Conservation (phyloP, 495 filamentous ascomycete genomes). For the Lasiosphaeris hirsuta region DNA sequence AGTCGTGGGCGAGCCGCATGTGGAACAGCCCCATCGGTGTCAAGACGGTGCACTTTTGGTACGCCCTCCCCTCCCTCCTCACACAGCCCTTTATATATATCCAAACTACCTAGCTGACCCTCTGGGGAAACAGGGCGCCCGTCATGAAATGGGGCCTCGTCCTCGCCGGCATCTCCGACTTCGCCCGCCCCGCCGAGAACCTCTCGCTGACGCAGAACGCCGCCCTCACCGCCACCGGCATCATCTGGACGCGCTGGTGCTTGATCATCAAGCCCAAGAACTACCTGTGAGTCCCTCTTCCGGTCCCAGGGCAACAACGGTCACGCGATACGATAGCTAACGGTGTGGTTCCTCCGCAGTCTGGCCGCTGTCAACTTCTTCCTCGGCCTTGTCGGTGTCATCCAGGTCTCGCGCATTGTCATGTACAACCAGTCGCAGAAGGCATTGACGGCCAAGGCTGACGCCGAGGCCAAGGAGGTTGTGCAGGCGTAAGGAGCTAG, state of each 20-base stretch:
- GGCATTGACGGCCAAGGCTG: constrained; percentile 43
- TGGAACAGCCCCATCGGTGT: constrained; percentile 85
- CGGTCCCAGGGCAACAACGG: constrained; percentile 5
- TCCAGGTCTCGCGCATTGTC: constrained; percentile 75
- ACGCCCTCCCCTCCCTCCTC: not conserved
- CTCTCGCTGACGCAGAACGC: constrained; percentile 89
- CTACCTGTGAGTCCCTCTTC: constrained; percentile 59
- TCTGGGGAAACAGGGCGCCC: constrained; percentile 64
- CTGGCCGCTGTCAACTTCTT: constrained; percentile 98
- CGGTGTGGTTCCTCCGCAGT: constrained; percentile 36
- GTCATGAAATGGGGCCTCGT: constrained; percentile 98
- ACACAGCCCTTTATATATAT: not conserved
- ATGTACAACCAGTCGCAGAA: constrained; percentile 62
- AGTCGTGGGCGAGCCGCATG: constrained; percentile 65
- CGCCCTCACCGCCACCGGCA: constrained; percentile 82
- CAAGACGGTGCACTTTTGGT: constrained; percentile 99
- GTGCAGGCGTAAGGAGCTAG: constrained; percentile 13
- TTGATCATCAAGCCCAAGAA: constrained; percentile 93
- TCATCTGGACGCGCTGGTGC: constrained; percentile 99
- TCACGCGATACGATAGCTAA: not conserved
- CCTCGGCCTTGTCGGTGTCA: constrained; percentile 79
- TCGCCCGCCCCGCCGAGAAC: constrained; percentile 84
- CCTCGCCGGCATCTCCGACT: constrained; percentile 86
- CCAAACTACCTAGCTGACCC: not conserved
- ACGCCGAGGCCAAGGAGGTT: constrained; percentile 40